Base-by-base conservation (phyloP, 768 basidiomycete genomes). In the Lanmaoa pseudosensibilis region DNA sequence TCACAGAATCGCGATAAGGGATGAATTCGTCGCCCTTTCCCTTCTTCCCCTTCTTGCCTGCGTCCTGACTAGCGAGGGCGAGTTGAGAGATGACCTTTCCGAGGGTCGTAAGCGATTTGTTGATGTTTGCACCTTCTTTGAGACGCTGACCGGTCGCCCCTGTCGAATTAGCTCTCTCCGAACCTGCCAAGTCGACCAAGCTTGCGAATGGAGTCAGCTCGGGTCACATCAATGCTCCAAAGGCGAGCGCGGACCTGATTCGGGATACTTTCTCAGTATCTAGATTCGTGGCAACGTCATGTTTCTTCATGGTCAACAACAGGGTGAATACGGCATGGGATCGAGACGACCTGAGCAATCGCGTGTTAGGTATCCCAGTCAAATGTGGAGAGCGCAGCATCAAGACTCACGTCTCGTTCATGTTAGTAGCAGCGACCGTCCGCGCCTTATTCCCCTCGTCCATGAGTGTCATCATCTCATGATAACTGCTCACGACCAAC, bases 401-500 rank as follows among this genome's bases (percentile, higher is more conserved):
- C 18, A 40, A n/a, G n/a, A 75, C 86, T 65, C 70, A 92, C 83
- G 94, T 97, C 75, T 98, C 97, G 75, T 99, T 99, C 97, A 99
- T 99, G 74, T 97, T 94, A 21, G 97, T 99, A 25, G 97, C 95
- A 21, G 97, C 97, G 23, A 99, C 96, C 15, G 97, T 98, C 48
- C 97, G 81, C 50, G 97, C 95, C 77, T 98, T 98, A 74, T 98
- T 99, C 38, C 96, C 96, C 73, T 99, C 96, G 77, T 99, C 96
- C 96, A 98, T 98, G 69, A 99, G 87, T 6, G 88, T 93, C 90
- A 97, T 96, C 90, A 99, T 97, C 71, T 97, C 96, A 32, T 90
- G 84, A 69, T 95, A 98, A 71, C 80, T 89, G 68, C 83, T 87
- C 44, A 98, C 97, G 30, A 88, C 88, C 52, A 98, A 84, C 74